These are phyloP conservation scores for Fraxinus sp. DNA, from an alignment of 305 asterid species.

Conservation along the genomic window DNA sequence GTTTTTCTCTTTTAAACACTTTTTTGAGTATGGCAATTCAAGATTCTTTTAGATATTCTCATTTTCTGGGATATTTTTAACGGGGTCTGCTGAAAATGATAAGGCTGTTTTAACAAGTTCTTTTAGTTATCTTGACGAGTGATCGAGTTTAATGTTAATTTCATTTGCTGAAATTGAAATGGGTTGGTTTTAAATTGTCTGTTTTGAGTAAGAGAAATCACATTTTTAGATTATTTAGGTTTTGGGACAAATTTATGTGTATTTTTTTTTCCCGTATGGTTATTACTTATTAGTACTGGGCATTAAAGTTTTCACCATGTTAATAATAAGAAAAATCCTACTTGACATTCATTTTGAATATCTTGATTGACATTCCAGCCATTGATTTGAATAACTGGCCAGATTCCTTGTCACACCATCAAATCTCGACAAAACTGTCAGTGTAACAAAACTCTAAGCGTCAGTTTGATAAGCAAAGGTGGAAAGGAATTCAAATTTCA, in stretches of 20 bases:
- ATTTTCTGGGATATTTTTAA: neutral
- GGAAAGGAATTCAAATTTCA: no score
- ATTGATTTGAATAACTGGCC: no score
- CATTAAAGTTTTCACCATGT: neutral
- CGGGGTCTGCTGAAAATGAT: neutral
- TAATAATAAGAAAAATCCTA: no score
- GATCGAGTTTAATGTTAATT: slow-evolving; percentile 19
- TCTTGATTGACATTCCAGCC: no score
- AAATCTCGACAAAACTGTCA: no score
- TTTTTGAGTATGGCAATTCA: neutral
- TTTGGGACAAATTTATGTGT: neutral
- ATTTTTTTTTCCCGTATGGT: neutral
- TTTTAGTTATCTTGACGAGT: neutral
- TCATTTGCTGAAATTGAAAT: neutral
- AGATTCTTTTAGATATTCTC: neutral
- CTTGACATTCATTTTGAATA: no score
- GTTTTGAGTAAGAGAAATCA: neutral
- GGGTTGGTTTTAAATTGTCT: neutral
- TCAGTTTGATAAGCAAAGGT: no score
- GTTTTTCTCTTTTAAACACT: neutral
- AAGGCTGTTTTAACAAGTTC: slow-evolving; percentile 2
- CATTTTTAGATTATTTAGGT: neutral
- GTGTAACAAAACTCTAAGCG: no score
- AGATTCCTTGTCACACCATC: no score
- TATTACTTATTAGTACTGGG: neutral